Base-by-base conservation (phyloP, 805 yeast species). In the Metschnikowia borealis region DNA sequence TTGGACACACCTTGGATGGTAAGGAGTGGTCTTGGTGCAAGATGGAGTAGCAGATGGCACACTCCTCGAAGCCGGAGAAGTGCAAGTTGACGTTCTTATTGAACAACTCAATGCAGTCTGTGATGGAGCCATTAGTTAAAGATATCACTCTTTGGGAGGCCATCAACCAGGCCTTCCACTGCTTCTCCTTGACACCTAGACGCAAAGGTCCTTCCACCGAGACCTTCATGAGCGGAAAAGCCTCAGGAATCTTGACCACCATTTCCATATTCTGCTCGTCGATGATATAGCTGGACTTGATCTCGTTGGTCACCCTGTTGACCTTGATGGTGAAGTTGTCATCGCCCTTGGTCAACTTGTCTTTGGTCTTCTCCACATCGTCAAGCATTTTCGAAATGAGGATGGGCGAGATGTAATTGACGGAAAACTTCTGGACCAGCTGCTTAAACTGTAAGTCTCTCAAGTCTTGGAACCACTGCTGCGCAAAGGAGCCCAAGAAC, bases 21-120 rank as follows among this genome's bases (percentile, higher is more conserved):
- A 94, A 76, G 6, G 96, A 85, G 60, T 87, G 88, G 62, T 90
- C 97, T 54, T 87, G 90, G 63, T 91, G 96, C 55, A 94, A 71
- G 50, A 92, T 85, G 14, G 96, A 87, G 66, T 94, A 94, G 66
- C 99, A 94, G 58, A 94, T 90, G 2, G 98, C 96, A 77, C 99
- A 94, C 53, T 92, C 98, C 61, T 89, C 97, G 56, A 89, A 90
- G 0, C 97, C 97, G 7, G 91, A 87, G 66, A 95, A 91, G 63
- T 91, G 95, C 59, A 87, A 75, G 49, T 82, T 79, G 47, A 89
- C 90, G 60, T 92, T 89, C 58, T 81, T 82, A 61, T 80, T 81
- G 66, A 86, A 83, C 34, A 85, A 73, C 51, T 81, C 83, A 45
- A 87, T 74, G 2, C 90, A 83, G 36, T 84, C 89, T 23, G 80